A percentile compares a stretch with the other conserved stretches of the same genome.
These are phyloP conservation scores for Starmerella sp. DNA, from an alignment of 805 yeast species.

Conservation along the genomic window DNA sequence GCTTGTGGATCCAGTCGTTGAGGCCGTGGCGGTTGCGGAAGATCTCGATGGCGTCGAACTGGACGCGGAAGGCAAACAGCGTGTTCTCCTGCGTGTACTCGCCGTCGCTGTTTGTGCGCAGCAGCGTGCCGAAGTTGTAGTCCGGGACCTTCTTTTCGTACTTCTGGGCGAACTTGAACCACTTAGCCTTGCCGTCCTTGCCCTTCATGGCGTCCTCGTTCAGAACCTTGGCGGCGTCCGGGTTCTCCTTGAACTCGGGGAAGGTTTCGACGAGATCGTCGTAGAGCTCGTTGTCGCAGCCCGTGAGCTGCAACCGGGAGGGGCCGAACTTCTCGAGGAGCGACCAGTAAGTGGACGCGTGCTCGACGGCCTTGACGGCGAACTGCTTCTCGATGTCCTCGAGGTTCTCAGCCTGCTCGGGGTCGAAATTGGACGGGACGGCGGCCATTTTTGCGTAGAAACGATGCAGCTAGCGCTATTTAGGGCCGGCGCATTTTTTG, in stretches of 20 bases:
- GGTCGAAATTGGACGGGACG: conserved; percentile 39
- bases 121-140: conserved; percentile 87
- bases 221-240: conserved; percentile 43
- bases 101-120: conserved; percentile 57
- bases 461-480: background rate
- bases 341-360: conserved; percentile 85
- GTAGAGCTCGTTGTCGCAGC: conserved; percentile 33
- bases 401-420: conserved; percentile 86
- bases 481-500: background rate
- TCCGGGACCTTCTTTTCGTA: conserved; percentile 77
- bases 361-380: conserved; percentile 94
- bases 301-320: conserved; percentile 50
- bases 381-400: conserved; percentile 96
- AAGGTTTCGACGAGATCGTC: conserved; percentile 45
- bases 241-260: conserved; percentile 71
- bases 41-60: conserved; percentile 89
- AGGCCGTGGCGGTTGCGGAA: conserved; percentile 82
- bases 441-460: conserved; percentile 10
- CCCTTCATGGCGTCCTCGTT: conserved; percentile 76
- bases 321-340: conserved; percentile 58
- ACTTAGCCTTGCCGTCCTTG: conserved; percentile 64
- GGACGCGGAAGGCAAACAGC: conserved; percentile 82
- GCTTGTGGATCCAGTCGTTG: conserved; percentile 67
- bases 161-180: conserved; percentile 78
- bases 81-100: conserved; percentile 79